Evolutionary conservation across 768 basidiomycete species (phyloP), one percentile per base, ranked within the genome.

Genomic region (Tricholomella constricta): DNA sequence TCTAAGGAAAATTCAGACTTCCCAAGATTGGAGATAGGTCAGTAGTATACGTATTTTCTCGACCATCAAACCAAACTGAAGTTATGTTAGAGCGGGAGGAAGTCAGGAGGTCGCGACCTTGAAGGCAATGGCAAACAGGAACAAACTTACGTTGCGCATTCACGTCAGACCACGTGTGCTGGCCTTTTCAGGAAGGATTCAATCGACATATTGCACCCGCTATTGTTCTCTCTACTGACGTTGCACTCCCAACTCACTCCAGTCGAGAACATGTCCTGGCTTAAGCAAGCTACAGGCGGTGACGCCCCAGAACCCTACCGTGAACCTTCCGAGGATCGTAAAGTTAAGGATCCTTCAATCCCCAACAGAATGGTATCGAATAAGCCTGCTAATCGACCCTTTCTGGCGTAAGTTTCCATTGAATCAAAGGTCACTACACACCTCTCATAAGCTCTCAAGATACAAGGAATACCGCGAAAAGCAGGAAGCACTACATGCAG

Each of bases 311-410:
- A 72, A 31, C 72, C 69, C 14, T 77, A 72, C 55, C 64, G 66
- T 23, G 76, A 74, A 26, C 58, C 73, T 35, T 63, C 76, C 10
- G 69, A 73, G 45, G 74, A 81, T 50, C 75, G 72, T 43, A 81
- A 81, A 69, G 82, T 84, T 3, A 67, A 73, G 58, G 88, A 90
- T 69, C 87, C 88, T 49, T 58, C 69, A 48, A 81, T 86, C 55
- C 81, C 85, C 2, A 77, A 80, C 52, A 80, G 89, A 26, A 54
- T 58, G 55, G 90, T 95, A 34, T 82, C 87, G 23, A 83, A 81
- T 57, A 96, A 95, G 74, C 71, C 83, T 37, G 91, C 93, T 26
- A 97, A 96, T 72, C 77, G 78, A 54, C 91, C 94, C 8, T 94
- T 91, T 71, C 80, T 95, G 25, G 83, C 83, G 84, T 93, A 74